Evolutionary conservation across 2,329 filamentous ascomycete species (phyloP), one percentile per base, ranked within the genome.

Genomic region (Nannizziopsis barbatae): DNA sequence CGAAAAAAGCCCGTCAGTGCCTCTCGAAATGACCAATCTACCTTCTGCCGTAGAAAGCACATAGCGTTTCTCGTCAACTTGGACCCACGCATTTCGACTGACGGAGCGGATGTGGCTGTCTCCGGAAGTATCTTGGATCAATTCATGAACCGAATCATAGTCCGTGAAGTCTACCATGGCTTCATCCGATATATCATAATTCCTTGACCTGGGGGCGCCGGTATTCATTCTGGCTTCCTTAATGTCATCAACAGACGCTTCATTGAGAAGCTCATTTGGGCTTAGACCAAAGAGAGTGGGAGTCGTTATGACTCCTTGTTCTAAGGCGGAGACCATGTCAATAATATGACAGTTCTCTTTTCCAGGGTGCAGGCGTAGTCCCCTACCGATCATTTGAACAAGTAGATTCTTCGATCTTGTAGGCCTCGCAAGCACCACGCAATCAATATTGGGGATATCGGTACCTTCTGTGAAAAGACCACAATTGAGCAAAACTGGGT

Each of bases 381-480:
- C 92, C 58, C 92, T 78, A 0, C 92, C 92, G 53, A 98, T 95
- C 92, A 98, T 98, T 66, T 98, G 92, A 0, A 96, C 80, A 1
- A 98, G 77, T 2, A 98, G 71, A 57, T 95, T 96, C n/a, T 85
- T 80, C 12, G 92, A 96, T 56, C 83, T 81, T 1, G 92, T 98
- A 0, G 92, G 92, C 18, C 92, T 75, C 2, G 84, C 88, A 7
- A 98, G 75, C 7, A 98, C 62, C 18, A 98, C 79, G 61, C 92
- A 96, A 68, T 98, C 92, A 55, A 98, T 86, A 62, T 94, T 95
- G 5, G 93, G 92, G 30, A 98, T 95, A 60, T 98, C 92, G 0
- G 92, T 98, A 1, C 92, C 92, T 69, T 98, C 92, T 0, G 90
- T 96, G 60, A 95, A 96, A 36, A 98, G 85, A 7, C 89, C 89